phyloP scores from a whole-genome alignment of 176 grass and related monocot species.

The Oryza glaberrima region DNA sequence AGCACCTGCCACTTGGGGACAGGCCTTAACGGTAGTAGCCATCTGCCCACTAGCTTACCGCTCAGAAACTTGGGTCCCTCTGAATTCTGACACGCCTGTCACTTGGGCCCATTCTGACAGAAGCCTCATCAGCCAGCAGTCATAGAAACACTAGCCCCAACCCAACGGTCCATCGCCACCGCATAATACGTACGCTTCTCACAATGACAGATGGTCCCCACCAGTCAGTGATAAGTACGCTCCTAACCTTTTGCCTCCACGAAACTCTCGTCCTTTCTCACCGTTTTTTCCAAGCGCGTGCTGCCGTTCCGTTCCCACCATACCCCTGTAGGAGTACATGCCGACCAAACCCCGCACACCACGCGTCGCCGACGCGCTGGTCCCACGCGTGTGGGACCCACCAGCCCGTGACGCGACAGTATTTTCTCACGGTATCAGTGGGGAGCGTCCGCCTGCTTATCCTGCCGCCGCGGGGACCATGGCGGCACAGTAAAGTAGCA shows the following conservation, averaged over 20 bases:
- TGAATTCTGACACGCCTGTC: neutral
- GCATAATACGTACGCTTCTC: neutral
- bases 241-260: neutral
- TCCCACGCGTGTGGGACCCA: rapidly evolving
- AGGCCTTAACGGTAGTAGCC: constrained; percentile 12
- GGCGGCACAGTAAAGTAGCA: neutral
- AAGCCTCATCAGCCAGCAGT: neutral
- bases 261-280: neutral
- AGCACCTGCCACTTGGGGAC: neutral
- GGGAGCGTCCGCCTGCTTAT: neutral
- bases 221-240: neutral
- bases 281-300: neutral
- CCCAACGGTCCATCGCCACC: neutral
- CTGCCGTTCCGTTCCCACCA: constrained; percentile 19
- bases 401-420: neutral
- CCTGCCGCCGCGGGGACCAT: constrained; percentile 8
- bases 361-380: neutral
- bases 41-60: neutral
- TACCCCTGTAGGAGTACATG: neutral
- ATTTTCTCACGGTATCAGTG: neutral
- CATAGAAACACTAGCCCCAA: neutral
- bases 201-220: neutral
- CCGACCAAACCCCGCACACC: neutral
- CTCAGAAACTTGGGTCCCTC: neutral
- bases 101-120: neutral